Evolutionary conservation across 345 rosid species (phyloP).

Genomic region (Turritis glabra): DNA sequence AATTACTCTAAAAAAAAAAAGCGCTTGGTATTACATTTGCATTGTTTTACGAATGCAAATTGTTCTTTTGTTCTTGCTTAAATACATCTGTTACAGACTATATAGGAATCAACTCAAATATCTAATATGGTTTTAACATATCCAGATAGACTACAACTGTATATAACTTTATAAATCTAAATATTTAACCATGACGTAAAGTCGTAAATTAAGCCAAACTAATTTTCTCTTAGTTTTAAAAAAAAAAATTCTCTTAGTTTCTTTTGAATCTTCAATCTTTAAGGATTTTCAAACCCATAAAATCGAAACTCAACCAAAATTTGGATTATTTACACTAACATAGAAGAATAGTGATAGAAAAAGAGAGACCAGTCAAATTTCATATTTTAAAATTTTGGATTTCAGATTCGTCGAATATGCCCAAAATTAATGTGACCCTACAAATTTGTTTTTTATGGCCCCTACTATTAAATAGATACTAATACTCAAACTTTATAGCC

Average conservation of each 20-base stretch:
- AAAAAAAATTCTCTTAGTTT: no score
- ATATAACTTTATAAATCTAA: no score
- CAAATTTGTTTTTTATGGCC: background rate
- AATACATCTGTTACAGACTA: no score
- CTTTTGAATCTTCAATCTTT: background rate
- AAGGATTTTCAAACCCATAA: background rate
- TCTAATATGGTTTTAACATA: no score
- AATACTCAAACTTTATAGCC: background rate
- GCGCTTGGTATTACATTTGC: no score
- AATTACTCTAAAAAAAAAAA: no score
- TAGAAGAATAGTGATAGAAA: background rate
- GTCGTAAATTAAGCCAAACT: background rate
- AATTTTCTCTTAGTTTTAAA: background rate
- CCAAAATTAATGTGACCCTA: conserved; percentile 5
- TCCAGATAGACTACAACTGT: no score
- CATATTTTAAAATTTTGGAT: background rate
- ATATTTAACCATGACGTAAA: no score
- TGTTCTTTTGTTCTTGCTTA: no score
- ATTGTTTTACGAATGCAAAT: no score
- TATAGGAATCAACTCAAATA: no score
- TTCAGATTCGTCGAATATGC: conserved; percentile 31
- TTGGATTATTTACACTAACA: background rate
- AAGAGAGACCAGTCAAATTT: background rate
- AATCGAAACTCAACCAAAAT: background rate
- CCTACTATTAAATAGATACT: conserved; percentile 17